Conservation (phyloP, 331 rosid species). For the Malus hybrid region DNA sequence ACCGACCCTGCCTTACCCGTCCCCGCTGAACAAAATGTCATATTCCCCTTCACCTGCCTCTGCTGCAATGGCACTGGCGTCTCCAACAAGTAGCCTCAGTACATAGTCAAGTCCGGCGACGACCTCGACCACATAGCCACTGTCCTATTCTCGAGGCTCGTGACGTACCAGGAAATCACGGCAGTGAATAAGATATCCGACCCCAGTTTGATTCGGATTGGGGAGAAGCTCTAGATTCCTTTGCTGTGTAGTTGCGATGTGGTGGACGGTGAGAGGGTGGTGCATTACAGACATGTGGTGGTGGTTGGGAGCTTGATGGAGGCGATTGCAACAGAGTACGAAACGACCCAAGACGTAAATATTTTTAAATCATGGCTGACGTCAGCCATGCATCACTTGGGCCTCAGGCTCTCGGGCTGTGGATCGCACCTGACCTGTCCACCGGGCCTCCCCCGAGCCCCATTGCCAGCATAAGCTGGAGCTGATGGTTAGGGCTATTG, state of each 20-base stretch:
- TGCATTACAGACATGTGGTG: constrained; percentile 63
- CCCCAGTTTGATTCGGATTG: constrained; percentile 10
- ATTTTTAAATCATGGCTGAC: too few relatives aligned
- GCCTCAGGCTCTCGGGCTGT: too few relatives aligned
- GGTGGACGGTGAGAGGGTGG: constrained; percentile 36
- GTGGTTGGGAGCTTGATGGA: neutral
- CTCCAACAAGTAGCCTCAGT: constrained; percentile 35
- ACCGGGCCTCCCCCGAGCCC: too few relatives aligned
- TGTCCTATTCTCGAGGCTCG: constrained; percentile 24
- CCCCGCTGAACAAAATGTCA: neutral
- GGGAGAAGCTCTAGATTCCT: constrained; percentile 52
- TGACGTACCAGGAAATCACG: constrained; percentile 33
- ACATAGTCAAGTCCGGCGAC: constrained; percentile 37
- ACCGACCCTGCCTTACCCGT: neutral
- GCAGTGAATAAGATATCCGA: constrained; percentile 15
- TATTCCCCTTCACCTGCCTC: constrained; percentile 53
- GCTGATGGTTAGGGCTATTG: too few relatives aligned
- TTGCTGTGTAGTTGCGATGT: constrained; percentile 82
- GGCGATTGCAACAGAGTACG: constrained; percentile 36
- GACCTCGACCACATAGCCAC: constrained; percentile 40
- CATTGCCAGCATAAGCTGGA: too few relatives aligned
- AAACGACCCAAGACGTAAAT: constrained; percentile 19
- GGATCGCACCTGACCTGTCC: too few relatives aligned
- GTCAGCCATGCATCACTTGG: too few relatives aligned
- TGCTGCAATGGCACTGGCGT: constrained; percentile 46